Conservation (phyloP, 2,329 filamentous ascomycete species). For the Fusarium algeriense region DNA sequence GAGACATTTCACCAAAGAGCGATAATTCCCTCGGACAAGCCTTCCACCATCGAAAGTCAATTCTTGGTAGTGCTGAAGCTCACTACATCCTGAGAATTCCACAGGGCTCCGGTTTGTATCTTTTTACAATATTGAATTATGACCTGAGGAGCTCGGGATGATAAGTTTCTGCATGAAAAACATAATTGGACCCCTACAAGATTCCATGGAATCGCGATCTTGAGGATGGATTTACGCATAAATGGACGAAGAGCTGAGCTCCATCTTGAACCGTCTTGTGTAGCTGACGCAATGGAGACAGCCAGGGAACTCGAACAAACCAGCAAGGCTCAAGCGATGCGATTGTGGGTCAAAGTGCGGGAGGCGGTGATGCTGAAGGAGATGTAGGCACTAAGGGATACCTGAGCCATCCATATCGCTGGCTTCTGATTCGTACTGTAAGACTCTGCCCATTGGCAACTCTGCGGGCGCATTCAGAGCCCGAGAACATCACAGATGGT, state of each 20-base stretch:
- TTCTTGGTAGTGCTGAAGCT: conserved; percentile 14
- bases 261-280: conserved; percentile 15
- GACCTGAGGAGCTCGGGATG: not conserved
- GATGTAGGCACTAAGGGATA: conserved; percentile 29
- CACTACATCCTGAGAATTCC: not conserved
- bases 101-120: not conserved
- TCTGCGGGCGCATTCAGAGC: not conserved
- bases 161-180: not conserved
- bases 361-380: conserved; percentile 38
- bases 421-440: conserved; percentile 27
- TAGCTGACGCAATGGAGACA: conserved; percentile 42
- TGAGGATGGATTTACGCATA: not conserved
- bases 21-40: conserved; percentile 21
- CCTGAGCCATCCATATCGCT: conserved; percentile 22
- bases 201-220: not conserved
- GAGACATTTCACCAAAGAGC: conserved; percentile 7
- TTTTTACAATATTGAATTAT: not conserved
- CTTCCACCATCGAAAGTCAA: conserved; percentile 15
- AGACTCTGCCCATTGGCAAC: conserved; percentile 1
- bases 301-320: conserved; percentile 22
- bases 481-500: not conserved
- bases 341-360: conserved; percentile 34
- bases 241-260: conserved; percentile 15
- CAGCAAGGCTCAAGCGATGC: conserved; percentile 29
- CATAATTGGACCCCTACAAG: not conserved